Evolutionary conservation across 768 basidiomycete species (phyloP), one percentile per base, ranked within the genome.

Genomic region (Daedaleopsis nitida): DNA sequence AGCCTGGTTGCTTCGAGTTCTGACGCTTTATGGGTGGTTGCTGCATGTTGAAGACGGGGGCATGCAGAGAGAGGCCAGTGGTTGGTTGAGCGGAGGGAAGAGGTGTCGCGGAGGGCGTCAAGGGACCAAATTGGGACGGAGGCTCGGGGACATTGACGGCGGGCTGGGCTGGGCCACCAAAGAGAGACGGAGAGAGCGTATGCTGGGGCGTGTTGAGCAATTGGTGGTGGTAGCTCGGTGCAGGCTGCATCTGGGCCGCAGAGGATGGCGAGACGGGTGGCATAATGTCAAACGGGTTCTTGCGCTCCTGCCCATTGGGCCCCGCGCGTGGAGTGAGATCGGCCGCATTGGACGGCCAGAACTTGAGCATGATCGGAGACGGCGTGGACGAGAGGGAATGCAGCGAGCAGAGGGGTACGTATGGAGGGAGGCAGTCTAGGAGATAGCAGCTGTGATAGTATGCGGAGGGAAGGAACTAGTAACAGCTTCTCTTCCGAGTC

Each of bases 31-130:
- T 70, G 51, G 87, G 86, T 61, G 80, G 82, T 72, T 80, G 83
- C 70, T 85, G 86, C 87, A 91, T 92, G 73, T 86, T 84, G 78
- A 92, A 91, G 72, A 86, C 83, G 73, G 92, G 92, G 34, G 89
- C 88, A 89, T 92, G 87, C 77, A 94, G 81, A 65, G 92, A 87
- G 73, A 93, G 84, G 59, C 78, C 72, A 51, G 83, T 83, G 70
- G 78, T 87, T 77, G 81, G 86, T 66, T 77, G 75, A 54, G 80
- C 78, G 59, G 81, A 77, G 66, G 80, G 63, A 58, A 67, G 59
- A 48, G 58, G 50, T 54, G 63, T 66, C 59, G 66, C 76, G 72
- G 70, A 68, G 65, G 71, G 70, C 65, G 71, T 72, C 62, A 84
- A 81, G 67, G 76, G 70, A 72, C 76, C 79, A 65, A 78, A 72